Base-by-base conservation (phyloP, 345 rosid species). In the Eucalyptus coolabah region DNA sequence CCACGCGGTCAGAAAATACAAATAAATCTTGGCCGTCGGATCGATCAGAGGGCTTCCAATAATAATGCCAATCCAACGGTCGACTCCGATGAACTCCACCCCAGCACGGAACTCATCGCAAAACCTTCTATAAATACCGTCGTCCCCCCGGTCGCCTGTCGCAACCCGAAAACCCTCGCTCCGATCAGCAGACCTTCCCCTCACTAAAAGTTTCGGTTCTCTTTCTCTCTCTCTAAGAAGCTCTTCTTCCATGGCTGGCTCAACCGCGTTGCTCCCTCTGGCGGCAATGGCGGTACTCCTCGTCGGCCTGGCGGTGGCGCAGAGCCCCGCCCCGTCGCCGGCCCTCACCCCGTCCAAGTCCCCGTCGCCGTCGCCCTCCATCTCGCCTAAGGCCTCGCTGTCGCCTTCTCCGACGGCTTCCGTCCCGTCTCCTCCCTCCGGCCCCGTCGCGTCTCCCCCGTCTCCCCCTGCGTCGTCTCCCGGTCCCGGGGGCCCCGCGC, bases 371-470 rank as follows among this genome's bases (percentile, higher is more conserved):
- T 47, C 49, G 49, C 49, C 49, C 12, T 1, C 49, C 49, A 0
- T 47, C 49, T 47, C 49, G 49, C 49, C 49, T 12, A 47, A 47
- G 49, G 49, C 69, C 69, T 28, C 32, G 69, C 67, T 17, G 32
- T 54, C 89, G 53, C 90, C 90, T 4, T 87, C 92, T 1, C 72
- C 92, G 6, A 60, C 90, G 5, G 67, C 88, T 15, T 87, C 91
- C 12, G 28, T 91, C 28, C 91, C 92, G 32, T 51, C 94, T 63
- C 91, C 93, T 77, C 91, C 93, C 9, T 24, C 89, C n/a, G 56
- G 77, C 54, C 19, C 69, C 28, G 19, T 87, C 28, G 77, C 92
- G 8, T 28, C 91, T 45, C 88, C 91, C 7, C 40, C 88, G 50
- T 81, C 91, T 19, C 87, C 91, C 21, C 88, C 87, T 12, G 17